phyloP scores from a whole-genome alignment of 345 rosid species.

The Moricandia arvensis region DNA sequence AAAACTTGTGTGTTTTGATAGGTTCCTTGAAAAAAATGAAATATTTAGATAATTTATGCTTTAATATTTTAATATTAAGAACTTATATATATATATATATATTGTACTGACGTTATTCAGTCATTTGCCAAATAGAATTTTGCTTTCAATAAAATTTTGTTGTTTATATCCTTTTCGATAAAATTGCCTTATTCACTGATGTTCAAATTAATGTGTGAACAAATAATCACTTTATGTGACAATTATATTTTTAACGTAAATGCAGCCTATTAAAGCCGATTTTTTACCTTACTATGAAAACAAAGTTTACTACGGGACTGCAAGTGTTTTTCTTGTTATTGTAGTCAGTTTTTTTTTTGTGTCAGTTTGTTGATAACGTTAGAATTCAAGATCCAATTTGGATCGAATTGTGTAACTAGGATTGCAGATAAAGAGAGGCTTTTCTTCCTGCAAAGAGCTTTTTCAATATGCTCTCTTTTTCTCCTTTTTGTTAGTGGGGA shows the following conservation, averaged over 20 bases:
- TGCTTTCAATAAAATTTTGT: background rate
- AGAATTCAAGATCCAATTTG: constrained; percentile 29
- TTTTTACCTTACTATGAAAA: background rate
- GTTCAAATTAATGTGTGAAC: background rate
- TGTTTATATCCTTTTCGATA: background rate
- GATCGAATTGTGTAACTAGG: constrained; percentile 28
- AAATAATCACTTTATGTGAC: background rate
- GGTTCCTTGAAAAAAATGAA: background rate
- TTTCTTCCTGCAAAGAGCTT: constrained; percentile 32
- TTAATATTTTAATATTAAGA: background rate
- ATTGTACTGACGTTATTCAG: background rate
- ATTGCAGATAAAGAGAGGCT: constrained; percentile 18
- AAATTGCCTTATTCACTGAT: background rate
- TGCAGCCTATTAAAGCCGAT: background rate
- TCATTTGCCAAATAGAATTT: background rate
- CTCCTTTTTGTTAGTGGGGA: constrained; percentile 40
- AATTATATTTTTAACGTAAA: background rate
- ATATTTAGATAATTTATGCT: background rate
- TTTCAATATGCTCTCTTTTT: constrained; percentile 5
- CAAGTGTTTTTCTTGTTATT: constrained; percentile 3
- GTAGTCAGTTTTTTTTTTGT: constrained; percentile 13
- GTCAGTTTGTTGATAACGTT: constrained; percentile 26
- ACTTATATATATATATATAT: background rate
- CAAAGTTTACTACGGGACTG: background rate
- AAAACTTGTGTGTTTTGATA: background rate